phyloP scores from a whole-genome alignment of 2,329 filamentous ascomycete species.

The Sporothrix humicola region DNA sequence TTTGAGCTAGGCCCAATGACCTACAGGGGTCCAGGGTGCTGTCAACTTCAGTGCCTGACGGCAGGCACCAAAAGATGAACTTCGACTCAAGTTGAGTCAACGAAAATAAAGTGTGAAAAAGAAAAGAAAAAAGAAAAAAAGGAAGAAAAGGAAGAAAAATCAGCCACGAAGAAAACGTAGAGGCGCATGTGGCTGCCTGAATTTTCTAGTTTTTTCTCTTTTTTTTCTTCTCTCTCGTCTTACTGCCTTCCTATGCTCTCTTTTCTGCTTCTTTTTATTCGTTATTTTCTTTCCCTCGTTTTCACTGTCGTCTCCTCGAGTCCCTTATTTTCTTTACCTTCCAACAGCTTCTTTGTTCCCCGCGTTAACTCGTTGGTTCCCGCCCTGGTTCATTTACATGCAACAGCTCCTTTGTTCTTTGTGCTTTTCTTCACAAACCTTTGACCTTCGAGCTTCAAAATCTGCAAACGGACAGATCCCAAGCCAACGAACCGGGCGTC shows the following conservation, averaged over 20 bases:
- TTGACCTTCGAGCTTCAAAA: not conserved
- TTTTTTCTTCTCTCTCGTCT: not conserved
- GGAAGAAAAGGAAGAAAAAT: not conserved
- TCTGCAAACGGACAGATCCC: conserved; percentile 16
- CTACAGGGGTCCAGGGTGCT: not conserved
- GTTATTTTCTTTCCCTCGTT: not conserved
- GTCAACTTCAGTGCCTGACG: not conserved
- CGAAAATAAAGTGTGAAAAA: not conserved
- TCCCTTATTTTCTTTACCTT: not conserved
- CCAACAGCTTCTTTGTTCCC: conserved; percentile 12
- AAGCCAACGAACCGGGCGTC: not conserved
- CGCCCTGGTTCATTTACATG: not conserved
- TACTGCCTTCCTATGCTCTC: not conserved
- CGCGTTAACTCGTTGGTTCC: conserved; percentile 5
- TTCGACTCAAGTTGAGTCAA: not conserved
- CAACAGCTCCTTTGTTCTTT: not conserved
- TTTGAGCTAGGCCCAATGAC: not conserved
- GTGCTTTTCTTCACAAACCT: not conserved
- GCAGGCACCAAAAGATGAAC: conserved; percentile 1
- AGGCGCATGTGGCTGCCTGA: conserved; percentile 8
- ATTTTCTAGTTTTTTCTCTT: conserved; percentile 10
- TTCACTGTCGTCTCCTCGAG: not conserved
- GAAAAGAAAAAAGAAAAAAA: not conserved
- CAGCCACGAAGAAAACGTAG: conserved; percentile 16
- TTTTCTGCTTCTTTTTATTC: not conserved